These are phyloP conservation scores for Hyphodiscus sp. DNA, from an alignment of 2,329 filamentous ascomycete species.

Conservation along the genomic window DNA sequence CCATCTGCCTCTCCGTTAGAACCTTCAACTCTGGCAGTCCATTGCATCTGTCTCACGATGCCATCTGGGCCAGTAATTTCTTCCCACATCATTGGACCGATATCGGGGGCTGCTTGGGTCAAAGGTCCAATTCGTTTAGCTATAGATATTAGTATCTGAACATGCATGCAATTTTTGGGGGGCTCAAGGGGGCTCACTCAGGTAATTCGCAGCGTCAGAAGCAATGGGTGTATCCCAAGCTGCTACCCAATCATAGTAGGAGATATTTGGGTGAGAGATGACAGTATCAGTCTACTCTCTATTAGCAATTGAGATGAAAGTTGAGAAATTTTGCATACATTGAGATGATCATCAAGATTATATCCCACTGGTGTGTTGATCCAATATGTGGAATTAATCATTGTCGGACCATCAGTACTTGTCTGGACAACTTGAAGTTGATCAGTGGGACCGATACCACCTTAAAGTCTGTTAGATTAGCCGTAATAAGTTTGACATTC, in stretches of 20 bases:
- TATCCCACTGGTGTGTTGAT: conserved; percentile 53
- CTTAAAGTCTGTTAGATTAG: background rate
- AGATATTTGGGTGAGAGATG: conserved; percentile 43
- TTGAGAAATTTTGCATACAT: conserved; percentile 20
- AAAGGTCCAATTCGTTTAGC: conserved; percentile 51
- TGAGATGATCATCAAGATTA: conserved; percentile 54
- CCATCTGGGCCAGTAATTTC: conserved; percentile 52
- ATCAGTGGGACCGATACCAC: conserved; percentile 46
- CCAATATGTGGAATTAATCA: conserved; percentile 46
- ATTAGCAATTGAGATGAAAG: background rate
- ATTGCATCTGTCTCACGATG: conserved; percentile 57
- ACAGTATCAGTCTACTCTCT: conserved; percentile 39
- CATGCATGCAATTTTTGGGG: background rate
- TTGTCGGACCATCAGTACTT: conserved; percentile 42
- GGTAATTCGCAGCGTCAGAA: conserved; percentile 38
- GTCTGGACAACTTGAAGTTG: conserved; percentile 42
- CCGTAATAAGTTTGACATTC: background rate
- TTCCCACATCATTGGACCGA: conserved; percentile 57
- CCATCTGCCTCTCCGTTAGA: background rate
- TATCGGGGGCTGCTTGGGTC: conserved; percentile 58
- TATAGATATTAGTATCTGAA: background rate
- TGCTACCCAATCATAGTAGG: conserved; percentile 59
- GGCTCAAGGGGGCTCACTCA: conserved; percentile 29
- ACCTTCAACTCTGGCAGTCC: conserved; percentile 57
- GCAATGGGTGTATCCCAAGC: conserved; percentile 46